Base-by-base conservation (phyloP, 2,329 filamentous ascomycete genomes). In the Fusarium euwallaceae region DNA sequence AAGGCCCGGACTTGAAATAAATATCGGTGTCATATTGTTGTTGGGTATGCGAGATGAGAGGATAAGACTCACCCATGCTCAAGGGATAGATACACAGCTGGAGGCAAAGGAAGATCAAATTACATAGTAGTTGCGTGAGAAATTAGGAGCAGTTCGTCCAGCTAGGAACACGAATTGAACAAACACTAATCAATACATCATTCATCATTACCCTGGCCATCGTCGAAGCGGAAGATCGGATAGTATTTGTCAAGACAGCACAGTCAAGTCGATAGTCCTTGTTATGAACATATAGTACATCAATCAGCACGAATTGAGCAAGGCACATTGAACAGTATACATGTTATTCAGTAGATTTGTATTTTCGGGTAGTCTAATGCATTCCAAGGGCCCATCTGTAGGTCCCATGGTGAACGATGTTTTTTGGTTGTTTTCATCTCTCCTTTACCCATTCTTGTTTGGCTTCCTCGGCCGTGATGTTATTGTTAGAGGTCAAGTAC, bases 331-430 rank as follows among this genome's bases (percentile, higher is more conserved):
- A 16, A n/a, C 32, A 7, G 16, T 7, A 22, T 37, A 41, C 41
- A 29, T 37, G 27, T 22, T 70, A 74, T 67, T 76, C 66, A 66
- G 70, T 24, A 66, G 58, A 29, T 53, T 71, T 70, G 58, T 69
- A 72, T 76, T 69, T 76, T 66, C 61, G 61, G 58, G 43, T 68
- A 70, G 63, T 58, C 64, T 34, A 64, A 39, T 34, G 70, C 69
- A 41, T 63, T 39, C 39, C 27, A 55, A 45, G 12, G 11, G 61
- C 32, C 43, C 41, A 41, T 16, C 34, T 34, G 20, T 29, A 64
- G 43, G 53, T 61, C 56, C 51, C 32, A 20, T 51, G 8, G 17
- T 69, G 37, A 51, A 55, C n/a, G 27, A 56, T 45, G 48, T 71
- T 55, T 59, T 22, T 56, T 22, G 6, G 20, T 61, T 17, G 37